A percentile compares a stretch with the other conserved stretches of the same genome.
phyloP scores from a whole-genome alignment of 495 filamentous ascomycete species.

The Lasiosphaeria miniovina region DNA sequence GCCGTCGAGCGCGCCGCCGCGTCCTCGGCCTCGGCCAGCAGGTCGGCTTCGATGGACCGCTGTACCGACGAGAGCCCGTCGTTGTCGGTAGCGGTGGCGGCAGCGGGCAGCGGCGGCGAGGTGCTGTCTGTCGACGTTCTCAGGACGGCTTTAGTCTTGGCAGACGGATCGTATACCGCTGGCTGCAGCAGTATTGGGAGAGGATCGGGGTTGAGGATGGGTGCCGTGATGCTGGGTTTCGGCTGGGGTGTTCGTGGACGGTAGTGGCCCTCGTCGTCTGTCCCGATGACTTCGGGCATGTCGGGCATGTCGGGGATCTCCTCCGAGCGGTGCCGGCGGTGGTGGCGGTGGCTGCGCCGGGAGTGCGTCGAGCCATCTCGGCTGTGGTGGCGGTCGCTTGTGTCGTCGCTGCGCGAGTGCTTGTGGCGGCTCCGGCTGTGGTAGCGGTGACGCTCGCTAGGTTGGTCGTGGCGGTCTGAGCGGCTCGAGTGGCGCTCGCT shows the following conservation, averaged over 20 bases:
- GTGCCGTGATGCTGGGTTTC: slow-evolving; percentile 41
- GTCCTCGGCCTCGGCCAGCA: slow-evolving; percentile 40
- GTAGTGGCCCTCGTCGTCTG: slow-evolving; percentile 38
- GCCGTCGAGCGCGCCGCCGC: slow-evolving; percentile 40
- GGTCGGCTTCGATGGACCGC: slow-evolving; percentile 39
- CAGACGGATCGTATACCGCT: slow-evolving; percentile 45
- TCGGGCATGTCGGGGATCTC: slow-evolving; percentile 20
- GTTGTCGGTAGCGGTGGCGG: slow-evolving; percentile 1
- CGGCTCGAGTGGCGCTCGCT: slow-evolving; percentile 13
- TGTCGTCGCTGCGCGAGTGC: slow-evolving; percentile 30
- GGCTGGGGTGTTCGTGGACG: slow-evolving; percentile 33
- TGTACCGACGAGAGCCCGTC: slow-evolving; percentile 43
- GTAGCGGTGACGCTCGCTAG: slow-evolving; percentile 24
- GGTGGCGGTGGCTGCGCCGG: slow-evolving; percentile 24
- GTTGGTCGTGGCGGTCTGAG: slow-evolving; percentile 11
- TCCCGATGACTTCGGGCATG: slow-evolving; percentile 40
- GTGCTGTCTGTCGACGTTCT: neutral
- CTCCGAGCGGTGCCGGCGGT: slow-evolving; percentile 32
- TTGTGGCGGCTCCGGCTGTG: slow-evolving; percentile 32
- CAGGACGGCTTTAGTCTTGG: slow-evolving; percentile 28
- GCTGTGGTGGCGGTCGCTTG: slow-evolving; percentile 20
- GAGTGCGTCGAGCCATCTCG: slow-evolving; percentile 16
- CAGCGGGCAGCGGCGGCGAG: too few species aligned
- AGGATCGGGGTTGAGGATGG: slow-evolving; percentile 45
- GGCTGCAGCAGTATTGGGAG: slow-evolving; percentile 43